A percentile compares a stretch with the other conserved stretches of the same genome.
Conservation (phyloP, 1,284 basidiomycete species). For the Pseudozyma flocculosa region DNA sequence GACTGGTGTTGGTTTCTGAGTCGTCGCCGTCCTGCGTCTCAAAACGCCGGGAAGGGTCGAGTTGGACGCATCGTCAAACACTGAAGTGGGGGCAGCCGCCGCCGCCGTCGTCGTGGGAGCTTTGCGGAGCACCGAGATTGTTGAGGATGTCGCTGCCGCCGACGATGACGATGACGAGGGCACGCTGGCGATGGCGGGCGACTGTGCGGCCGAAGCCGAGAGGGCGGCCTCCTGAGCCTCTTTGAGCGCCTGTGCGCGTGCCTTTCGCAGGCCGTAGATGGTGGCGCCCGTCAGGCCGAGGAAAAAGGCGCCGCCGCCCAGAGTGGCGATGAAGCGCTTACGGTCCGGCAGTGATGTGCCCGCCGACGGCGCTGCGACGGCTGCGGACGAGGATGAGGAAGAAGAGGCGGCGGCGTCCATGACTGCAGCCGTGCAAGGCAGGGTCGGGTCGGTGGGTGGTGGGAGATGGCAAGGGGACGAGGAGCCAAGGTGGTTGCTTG, state of each 20-base stretch:
- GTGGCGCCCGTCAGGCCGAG: constrained; percentile 28
- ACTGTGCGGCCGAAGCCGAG: not conserved
- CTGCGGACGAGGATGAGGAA: too few species aligned
- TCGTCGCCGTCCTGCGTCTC: constrained; percentile 3
- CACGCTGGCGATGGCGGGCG: not conserved
- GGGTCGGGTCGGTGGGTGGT: too few species aligned
- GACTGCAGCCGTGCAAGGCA: too few species aligned
- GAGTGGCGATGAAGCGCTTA: constrained; percentile 34
- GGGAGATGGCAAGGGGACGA: too few species aligned
- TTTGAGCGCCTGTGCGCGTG: constrained; percentile 20
- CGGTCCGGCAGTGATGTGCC: constrained; percentile 25
- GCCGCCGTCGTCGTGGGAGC: constrained; percentile 5
- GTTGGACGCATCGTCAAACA: constrained; percentile 26
- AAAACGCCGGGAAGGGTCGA: constrained; percentile 14
- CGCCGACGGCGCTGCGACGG: not conserved
- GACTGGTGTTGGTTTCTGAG: constrained; percentile 1
- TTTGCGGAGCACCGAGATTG: constrained; percentile 9
- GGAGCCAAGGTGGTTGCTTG: too few species aligned
- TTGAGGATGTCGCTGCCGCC: not conserved
- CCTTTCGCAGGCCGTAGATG: constrained; percentile 30
- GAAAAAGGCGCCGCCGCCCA: constrained; percentile 28
- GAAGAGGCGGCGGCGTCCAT: too few species aligned
- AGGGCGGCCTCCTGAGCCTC: constrained; percentile 19
- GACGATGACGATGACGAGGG: not conserved
- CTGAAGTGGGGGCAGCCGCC: constrained; percentile 21